Conservation (phyloP, 164 flowering plant genomes). For the Vitis rotundifolia region DNA sequence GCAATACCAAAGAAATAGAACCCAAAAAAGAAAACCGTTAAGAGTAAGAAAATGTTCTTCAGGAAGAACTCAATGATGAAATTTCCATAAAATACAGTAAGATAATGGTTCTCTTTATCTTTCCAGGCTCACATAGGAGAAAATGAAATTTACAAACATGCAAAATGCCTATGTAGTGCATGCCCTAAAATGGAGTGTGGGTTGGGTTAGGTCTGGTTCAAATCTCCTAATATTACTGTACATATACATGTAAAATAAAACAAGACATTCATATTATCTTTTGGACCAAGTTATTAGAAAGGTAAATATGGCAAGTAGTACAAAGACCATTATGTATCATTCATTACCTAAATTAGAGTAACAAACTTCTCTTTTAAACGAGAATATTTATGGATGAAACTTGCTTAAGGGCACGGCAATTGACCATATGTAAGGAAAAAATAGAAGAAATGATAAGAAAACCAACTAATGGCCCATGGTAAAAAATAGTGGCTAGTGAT, state of each 20-base stretch:
- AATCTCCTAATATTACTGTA: too few relatives aligned
- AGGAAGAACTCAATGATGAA: not conserved
- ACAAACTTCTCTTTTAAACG: conserved; percentile 1
- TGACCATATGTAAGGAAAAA: too few relatives aligned
- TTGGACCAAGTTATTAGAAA: not conserved
- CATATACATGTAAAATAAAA: not conserved
- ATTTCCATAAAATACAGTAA: not conserved
- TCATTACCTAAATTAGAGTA: conserved; percentile 8
- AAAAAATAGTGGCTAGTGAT: too few relatives aligned
- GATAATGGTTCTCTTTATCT: too few relatives aligned
- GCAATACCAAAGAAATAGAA: not conserved
- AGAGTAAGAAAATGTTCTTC: not conserved
- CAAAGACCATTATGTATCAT: not conserved
- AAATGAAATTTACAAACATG: too few relatives aligned
- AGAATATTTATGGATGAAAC: not conserved
- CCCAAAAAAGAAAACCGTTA: not conserved
- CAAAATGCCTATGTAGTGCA: too few relatives aligned
- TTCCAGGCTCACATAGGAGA: too few relatives aligned
- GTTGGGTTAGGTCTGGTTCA: too few relatives aligned
- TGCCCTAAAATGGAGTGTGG: too few relatives aligned
- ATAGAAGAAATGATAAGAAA: too few relatives aligned
- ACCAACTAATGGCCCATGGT: too few relatives aligned
- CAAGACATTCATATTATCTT: not conserved
- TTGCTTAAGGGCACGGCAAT: not conserved
- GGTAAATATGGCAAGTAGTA: not conserved